Conservation (phyloP, 306 rosid genomes). For the Fragaria nilgerrensis region DNA sequence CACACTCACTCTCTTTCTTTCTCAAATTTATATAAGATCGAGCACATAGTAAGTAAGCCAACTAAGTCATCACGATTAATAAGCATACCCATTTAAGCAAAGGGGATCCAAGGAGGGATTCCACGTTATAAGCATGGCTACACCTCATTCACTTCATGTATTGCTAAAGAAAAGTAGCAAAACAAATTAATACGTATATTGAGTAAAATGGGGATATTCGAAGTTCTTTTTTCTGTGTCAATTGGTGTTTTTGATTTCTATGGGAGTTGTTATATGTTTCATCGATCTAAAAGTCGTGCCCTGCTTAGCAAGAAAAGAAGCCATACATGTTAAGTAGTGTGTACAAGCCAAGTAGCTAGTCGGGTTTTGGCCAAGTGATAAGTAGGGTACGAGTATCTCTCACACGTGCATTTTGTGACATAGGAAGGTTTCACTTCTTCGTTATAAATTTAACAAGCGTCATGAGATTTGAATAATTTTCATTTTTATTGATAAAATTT, state of each 20-base stretch:
- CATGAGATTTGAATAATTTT: neutral
- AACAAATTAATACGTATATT: neutral
- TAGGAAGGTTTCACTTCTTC: neutral
- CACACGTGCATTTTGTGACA: constrained; percentile 38
- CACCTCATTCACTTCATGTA: constrained; percentile 37
- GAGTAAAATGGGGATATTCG: constrained; percentile 33
- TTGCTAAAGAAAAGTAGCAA: constrained; percentile 33
- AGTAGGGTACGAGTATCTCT: constrained; percentile 16
- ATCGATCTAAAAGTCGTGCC: neutral
- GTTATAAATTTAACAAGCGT: neutral
- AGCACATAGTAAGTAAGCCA: constrained; percentile 29
- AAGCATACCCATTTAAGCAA: constrained; percentile 37
- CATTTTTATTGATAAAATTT: neutral
- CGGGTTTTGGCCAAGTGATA: constrained; percentile 30
- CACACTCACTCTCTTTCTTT: constrained; percentile 34
- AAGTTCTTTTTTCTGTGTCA: constrained; percentile 1
- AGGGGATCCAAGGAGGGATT: constrained; percentile 6
- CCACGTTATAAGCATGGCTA: constrained; percentile 55
- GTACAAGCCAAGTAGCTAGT: constrained; percentile 35
- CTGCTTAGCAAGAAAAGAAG: constrained; percentile 45
- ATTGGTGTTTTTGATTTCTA: neutral
- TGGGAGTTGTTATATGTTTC: neutral
- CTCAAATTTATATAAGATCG: constrained; percentile 2
- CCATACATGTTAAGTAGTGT: constrained; percentile 16
- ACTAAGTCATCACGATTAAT: constrained; percentile 32